Conservation (phyloP, 1,284 basidiomycete genomes). For the Fomitopsis schrenkii region DNA sequence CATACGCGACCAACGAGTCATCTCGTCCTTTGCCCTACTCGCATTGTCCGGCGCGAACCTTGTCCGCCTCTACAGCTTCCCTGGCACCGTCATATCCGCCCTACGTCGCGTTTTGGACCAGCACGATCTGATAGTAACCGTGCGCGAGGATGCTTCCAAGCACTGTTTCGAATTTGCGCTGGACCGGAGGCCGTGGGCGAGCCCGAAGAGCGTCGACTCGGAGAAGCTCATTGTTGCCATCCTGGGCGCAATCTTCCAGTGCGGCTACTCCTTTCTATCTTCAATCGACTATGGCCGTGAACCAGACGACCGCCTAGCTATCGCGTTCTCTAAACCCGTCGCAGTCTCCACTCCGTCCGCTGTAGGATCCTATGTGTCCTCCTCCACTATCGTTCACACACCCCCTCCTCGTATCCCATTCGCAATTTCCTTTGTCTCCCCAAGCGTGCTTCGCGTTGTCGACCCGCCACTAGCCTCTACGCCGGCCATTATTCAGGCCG, state of each 20-base stretch:
- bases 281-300: constrained; percentile 75
- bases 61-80: constrained; percentile 68
- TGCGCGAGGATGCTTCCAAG: constrained; percentile 53
- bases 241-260: constrained; percentile 55
- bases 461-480: constrained; percentile 69
- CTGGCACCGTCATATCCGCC: constrained; percentile 42
- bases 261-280: constrained; percentile 61
- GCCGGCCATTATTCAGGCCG: constrained; percentile 75
- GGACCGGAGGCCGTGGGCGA: constrained; percentile 67
- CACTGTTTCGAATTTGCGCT: constrained; percentile 64
- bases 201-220: constrained; percentile 56
- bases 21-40: constrained; percentile 63
- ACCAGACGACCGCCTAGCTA: constrained; percentile 63
- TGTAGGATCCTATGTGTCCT: constrained; percentile 19
- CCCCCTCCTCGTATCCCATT: constrained; percentile 44
- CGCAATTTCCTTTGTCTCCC: constrained; percentile 69
- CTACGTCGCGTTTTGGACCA: constrained; percentile 54
- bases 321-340: constrained; percentile 58
- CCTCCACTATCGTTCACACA: constrained; percentile 19
- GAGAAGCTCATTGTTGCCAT: constrained; percentile 70
- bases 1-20: constrained; percentile 48
- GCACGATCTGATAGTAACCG: constrained; percentile 37
- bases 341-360: constrained; percentile 26
- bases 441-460: constrained; percentile 65
- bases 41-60: constrained; percentile 58